phyloP scores from a whole-genome alignment of 2,329 filamentous ascomycete species.

The Cercospora sp. region DNA sequence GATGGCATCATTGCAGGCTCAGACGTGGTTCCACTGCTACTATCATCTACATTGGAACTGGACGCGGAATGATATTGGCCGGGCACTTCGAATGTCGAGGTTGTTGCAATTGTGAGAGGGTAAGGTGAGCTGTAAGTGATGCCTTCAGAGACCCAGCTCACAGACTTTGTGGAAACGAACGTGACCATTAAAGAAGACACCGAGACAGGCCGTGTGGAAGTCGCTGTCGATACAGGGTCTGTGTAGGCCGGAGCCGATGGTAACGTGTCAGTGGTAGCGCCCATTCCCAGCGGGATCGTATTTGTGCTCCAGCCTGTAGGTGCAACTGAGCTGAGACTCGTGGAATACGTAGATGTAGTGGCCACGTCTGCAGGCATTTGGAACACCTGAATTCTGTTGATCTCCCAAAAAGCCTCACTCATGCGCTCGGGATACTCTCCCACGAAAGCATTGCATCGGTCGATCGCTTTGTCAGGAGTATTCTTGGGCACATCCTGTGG shows the following conservation, averaged over 20 bases:
- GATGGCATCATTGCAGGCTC: neutral
- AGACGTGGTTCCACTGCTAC: neutral
- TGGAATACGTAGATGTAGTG: constrained; percentile 32
- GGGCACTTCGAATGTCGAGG: neutral
- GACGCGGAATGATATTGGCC: neutral
- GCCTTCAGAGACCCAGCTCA: constrained; percentile 8
- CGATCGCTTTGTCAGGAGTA: constrained; percentile 20
- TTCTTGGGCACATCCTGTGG: constrained; percentile 25
- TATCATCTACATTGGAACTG: neutral
- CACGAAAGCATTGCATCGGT: constrained; percentile 38
- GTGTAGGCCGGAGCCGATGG: constrained; percentile 30
- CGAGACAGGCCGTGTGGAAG: neutral
- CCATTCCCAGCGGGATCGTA: constrained; percentile 32
- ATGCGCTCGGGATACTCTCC: constrained; percentile 37
- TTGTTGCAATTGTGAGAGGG: constrained; percentile 5
- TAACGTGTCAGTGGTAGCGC: constrained; percentile 27
- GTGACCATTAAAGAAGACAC: neutral
- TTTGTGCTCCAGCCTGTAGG: constrained; percentile 25
- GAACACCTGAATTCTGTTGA: constrained; percentile 45
- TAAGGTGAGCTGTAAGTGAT: constrained; percentile 7
- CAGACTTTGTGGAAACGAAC: constrained; percentile 1
- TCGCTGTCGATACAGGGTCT: constrained; percentile 27
- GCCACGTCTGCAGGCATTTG: constrained; percentile 34
- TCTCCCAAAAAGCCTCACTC: constrained; percentile 43
- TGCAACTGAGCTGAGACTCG: constrained; percentile 30